Conservation (phyloP, 75 land plant genomes). For the Larix kaempferi region DNA sequence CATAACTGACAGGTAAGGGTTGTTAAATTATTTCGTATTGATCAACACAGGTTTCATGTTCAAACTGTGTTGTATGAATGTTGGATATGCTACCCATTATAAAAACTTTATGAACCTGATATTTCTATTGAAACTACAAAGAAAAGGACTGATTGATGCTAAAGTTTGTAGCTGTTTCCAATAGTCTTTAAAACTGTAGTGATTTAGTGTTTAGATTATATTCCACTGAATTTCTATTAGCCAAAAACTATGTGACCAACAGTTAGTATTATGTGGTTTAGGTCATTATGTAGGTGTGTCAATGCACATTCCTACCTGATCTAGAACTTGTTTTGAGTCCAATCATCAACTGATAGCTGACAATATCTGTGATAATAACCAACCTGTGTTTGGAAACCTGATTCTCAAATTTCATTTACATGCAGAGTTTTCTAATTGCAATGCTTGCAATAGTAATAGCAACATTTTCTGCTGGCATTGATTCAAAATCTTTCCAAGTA, state of each 20-base stretch:
- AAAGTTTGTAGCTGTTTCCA: no score
- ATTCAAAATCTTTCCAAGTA: slow-evolving; percentile 85
- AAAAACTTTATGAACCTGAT: no score
- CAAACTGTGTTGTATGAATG: no score
- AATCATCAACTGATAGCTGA: background rate
- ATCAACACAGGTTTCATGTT: no score
- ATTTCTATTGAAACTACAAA: no score
- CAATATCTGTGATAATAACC: background rate
- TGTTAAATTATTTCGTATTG: no score
- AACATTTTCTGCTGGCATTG: slow-evolving; percentile 95
- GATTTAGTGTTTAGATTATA: no score
- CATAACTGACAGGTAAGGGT: no score
- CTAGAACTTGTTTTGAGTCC: background rate
- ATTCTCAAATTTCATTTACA: background rate
- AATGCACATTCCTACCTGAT: background rate
- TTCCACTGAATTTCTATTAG: no score
- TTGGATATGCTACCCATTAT: no score
- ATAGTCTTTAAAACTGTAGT: no score
- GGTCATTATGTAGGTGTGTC: background rate
- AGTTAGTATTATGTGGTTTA: background rate
- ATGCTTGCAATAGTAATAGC: slow-evolving; percentile 77
- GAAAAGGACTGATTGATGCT: no score
- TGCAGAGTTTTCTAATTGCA: slow-evolving; percentile 91
- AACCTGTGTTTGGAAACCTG: background rate
- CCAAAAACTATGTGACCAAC: background rate